Conservation (phyloP, 2,329 filamentous ascomycete species). For the Metarhizium rileyi region DNA sequence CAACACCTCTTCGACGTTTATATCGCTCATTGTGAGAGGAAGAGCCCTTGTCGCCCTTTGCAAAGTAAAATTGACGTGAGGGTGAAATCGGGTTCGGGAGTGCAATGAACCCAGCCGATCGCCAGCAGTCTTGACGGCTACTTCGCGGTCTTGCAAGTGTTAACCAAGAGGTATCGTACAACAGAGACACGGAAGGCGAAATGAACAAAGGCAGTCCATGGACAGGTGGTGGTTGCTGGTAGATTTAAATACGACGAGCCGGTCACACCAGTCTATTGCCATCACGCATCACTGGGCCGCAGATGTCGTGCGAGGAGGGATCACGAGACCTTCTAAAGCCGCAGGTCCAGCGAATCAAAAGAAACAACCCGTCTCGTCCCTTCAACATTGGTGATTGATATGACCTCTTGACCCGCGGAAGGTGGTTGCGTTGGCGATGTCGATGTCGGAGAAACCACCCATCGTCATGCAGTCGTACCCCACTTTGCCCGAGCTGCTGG, state of each 20-base stretch:
- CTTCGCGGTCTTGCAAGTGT: too few relatives aligned
- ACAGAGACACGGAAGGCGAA: background rate
- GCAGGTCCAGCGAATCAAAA: background rate
- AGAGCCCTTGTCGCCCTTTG: background rate
- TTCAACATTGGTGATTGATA: background rate
- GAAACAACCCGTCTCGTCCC: background rate
- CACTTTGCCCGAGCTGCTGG: background rate
- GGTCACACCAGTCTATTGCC: background rate
- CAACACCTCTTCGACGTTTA: constrained; percentile 44
- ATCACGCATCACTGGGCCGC: background rate
- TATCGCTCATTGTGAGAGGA: constrained; percentile 33
- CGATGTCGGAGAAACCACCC: too few relatives aligned
- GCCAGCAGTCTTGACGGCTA: too few relatives aligned
- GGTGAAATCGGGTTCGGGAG: too few relatives aligned
- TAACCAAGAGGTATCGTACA: too few relatives aligned
- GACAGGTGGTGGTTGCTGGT: background rate
- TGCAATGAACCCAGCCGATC: too few relatives aligned
- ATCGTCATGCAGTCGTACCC: too few relatives aligned
- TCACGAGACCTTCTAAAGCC: background rate
- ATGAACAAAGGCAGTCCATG: background rate
- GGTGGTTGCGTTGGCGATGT: background rate
- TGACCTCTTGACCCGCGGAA: background rate
- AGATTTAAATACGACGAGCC: background rate
- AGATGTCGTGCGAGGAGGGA: background rate
- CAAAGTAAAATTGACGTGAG: too few relatives aligned